Conservation (phyloP, 352 stramenopile species). For the Halophytophthora batemanensis region DNA sequence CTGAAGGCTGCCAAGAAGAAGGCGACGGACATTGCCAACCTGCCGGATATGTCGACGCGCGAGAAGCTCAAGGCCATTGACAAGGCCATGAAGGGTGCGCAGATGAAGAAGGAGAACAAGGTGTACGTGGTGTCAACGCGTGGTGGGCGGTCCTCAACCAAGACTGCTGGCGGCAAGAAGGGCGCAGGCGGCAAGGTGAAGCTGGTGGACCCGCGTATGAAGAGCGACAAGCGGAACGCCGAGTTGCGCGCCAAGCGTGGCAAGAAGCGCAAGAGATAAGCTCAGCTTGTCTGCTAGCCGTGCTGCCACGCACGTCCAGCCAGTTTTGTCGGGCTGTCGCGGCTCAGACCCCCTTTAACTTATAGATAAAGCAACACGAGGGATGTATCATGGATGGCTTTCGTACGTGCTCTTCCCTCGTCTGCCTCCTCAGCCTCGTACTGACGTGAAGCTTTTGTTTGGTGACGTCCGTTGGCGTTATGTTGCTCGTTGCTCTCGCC, state of each 20-base stretch:
- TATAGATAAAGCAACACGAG: constrained; percentile 33
- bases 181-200: constrained; percentile 90
- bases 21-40: constrained; percentile 93
- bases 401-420: background rate
- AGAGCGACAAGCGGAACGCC: constrained; percentile 93
- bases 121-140: constrained; percentile 95
- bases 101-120: constrained; percentile 92
- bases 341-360: constrained; percentile 40
- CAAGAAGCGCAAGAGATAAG: constrained; percentile 87
- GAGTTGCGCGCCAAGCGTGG: constrained; percentile 80
- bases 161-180: constrained; percentile 73
- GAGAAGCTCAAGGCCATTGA: constrained; percentile 98
- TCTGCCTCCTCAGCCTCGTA: background rate
- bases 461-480: constrained; percentile 5
- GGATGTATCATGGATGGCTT: constrained; percentile 22
- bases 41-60: constrained; percentile 95
- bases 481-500: constrained; percentile 18
- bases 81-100: constrained; percentile 93
- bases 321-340: constrained; percentile 22
- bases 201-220: constrained; percentile 97
- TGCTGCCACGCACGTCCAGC: background rate
- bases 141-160: constrained; percentile 45
- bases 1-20: constrained; percentile 97
- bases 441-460: too few relatives aligned
- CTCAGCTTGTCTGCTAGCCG: background rate